Evolutionary conservation across 139 green algal species (phyloP).

Genomic region (Mychonastes homosphaera): DNA sequence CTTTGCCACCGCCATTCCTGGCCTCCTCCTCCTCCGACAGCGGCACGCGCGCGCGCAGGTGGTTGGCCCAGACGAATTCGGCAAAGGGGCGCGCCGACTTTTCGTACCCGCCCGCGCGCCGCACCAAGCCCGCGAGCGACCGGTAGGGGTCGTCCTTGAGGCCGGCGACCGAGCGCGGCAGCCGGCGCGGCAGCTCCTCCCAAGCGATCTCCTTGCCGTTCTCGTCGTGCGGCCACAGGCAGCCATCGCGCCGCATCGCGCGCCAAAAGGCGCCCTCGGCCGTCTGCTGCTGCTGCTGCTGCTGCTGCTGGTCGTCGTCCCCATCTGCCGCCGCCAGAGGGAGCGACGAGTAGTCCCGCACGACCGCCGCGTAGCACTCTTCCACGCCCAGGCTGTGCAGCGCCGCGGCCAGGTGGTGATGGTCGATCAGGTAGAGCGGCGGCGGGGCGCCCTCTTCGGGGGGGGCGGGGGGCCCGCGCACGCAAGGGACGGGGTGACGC

Average conservation of each 20-base stretch:
- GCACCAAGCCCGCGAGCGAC: slow-evolving; percentile 14
- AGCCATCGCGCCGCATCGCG: slow-evolving; percentile 6
- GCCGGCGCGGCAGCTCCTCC: neutral
- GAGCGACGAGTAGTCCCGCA: too few species aligned
- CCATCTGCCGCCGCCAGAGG: too few species aligned
- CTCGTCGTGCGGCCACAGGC: slow-evolving; percentile 3
- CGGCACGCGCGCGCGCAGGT: too few species aligned
- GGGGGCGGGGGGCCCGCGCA: slow-evolving; percentile 9
- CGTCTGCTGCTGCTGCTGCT: too few species aligned
- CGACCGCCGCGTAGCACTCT: too few species aligned
- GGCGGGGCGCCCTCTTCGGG: neutral
- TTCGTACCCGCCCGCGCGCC: slow-evolving; percentile 15
- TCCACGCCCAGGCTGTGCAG: slow-evolving; percentile 5
- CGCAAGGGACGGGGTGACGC: slow-evolving; percentile 13
- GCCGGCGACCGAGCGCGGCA: slow-evolving; percentile 13
- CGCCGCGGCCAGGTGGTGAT: slow-evolving; percentile 15
- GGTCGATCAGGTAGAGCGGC: slow-evolving; percentile 17
- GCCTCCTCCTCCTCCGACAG: too few species aligned
- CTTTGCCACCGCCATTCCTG: too few species aligned
- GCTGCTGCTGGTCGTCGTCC: too few species aligned
- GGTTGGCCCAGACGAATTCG: too few species aligned
- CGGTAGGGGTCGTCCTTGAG: slow-evolving; percentile 22
- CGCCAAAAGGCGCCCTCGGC: slow-evolving; percentile 12
- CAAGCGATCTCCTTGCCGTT: neutral
- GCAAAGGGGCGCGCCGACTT: slow-evolving; percentile 18